Evolutionary conservation across 495 filamentous ascomycete species (phyloP).

Genomic region (Tetracladium marchalianum): DNA sequence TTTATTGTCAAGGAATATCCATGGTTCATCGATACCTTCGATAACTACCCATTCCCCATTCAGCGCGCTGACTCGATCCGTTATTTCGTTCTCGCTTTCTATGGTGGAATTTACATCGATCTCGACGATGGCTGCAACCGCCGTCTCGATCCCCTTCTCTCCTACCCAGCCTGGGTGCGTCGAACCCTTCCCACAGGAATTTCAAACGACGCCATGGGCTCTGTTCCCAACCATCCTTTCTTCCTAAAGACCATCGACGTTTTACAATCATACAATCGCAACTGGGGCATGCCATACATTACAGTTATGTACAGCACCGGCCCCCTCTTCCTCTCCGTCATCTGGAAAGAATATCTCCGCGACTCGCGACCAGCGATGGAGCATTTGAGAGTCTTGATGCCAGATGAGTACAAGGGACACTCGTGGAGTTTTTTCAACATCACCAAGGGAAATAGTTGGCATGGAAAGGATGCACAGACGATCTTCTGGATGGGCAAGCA

Average conservation of each 20-base stretch:
- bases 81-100: conserved; percentile 78
- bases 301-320: conserved; percentile 85
- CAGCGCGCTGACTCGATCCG: conserved; percentile 82
- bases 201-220: conserved; percentile 82
- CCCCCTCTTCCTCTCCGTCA: conserved; percentile 71
- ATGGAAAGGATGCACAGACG: conserved; percentile 59
- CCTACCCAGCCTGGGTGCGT: conserved; percentile 75
- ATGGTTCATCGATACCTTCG: conserved; percentile 80
- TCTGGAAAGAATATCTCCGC: conserved; percentile 67
- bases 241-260: conserved; percentile 64
- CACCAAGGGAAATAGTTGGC: conserved; percentile 67
- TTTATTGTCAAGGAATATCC: conserved; percentile 68
- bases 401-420: conserved; percentile 58
- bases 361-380: conserved; percentile 10
- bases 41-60: conserved; percentile 70
- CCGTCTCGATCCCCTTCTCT: conserved; percentile 68
- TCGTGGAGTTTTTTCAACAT: conserved; percentile 73
- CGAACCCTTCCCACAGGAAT: conserved; percentile 75
- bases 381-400: conserved; percentile 41
- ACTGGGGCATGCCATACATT: conserved; percentile 76
- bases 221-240: conserved; percentile 73
- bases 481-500: conserved; percentile 79
- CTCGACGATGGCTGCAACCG: conserved; percentile 84
- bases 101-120: conserved; percentile 83
- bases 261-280: conserved; percentile 59